These are phyloP conservation scores for Lunasporangiospora selenospora DNA, from an alignment of 192 early-diverging fungal species.

Conservation along the genomic window DNA sequence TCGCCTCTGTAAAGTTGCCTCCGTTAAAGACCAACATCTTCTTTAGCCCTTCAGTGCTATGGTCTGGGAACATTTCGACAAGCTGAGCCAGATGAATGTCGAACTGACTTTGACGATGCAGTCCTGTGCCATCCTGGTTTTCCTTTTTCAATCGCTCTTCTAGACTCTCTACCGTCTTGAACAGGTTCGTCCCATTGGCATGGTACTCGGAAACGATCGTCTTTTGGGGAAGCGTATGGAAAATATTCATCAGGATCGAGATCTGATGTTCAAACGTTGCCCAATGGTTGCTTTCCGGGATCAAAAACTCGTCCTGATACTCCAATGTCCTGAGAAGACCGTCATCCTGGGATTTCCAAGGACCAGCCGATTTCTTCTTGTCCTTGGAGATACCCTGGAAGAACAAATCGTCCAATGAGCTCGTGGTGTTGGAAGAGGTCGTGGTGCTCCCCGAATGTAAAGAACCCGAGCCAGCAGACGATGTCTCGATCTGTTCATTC, in stretches of 20 bases:
- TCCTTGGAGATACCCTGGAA: constrained; percentile 10
- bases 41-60: constrained; percentile 36
- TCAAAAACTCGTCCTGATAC: constrained; percentile 37
- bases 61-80: constrained; percentile 44
- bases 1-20: constrained; percentile 39
- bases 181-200: constrained; percentile 24
- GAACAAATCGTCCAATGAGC: constrained; percentile 32
- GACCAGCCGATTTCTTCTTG: constrained; percentile 7
- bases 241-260: constrained; percentile 38
- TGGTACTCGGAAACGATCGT: constrained; percentile 42
- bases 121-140: constrained; percentile 12
- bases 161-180: constrained; percentile 37
- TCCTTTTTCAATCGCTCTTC: constrained; percentile 27
- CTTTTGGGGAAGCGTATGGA: constrained; percentile 29
- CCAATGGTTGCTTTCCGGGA: constrained; percentile 45
- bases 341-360: constrained; percentile 14
- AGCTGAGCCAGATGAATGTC: constrained; percentile 38
- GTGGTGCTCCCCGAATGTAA: constrained; percentile 2
- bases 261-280: constrained; percentile 45
- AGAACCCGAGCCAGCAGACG: constrained; percentile 36
- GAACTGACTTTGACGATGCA: constrained; percentile 31
- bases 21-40: constrained; percentile 41
- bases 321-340: constrained; percentile 17
- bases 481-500: constrained; percentile 39
- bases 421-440: constrained; percentile 1